Conservation (phyloP, 2,329 filamentous ascomycete genomes). For the Fusarium sp. region DNA sequence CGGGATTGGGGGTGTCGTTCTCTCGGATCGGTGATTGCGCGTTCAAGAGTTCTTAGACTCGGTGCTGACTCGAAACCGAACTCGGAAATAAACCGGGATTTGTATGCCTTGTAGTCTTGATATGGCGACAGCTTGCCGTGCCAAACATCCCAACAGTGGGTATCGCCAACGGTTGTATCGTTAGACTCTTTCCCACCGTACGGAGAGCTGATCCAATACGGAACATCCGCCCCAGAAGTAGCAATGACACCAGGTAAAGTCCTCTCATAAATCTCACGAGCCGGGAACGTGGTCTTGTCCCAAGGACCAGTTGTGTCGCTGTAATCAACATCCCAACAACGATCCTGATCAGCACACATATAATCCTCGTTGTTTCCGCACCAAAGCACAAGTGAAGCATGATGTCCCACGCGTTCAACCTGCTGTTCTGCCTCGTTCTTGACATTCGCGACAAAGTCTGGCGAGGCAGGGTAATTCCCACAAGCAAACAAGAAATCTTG, state of each 20-base stretch:
- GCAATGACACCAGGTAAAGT: background rate
- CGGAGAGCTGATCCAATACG: slow-evolving; percentile 4
- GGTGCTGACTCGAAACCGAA: slow-evolving; percentile 16
- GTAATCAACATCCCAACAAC: slow-evolving; percentile 12
- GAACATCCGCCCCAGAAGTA: background rate
- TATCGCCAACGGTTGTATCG: background rate
- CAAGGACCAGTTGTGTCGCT: slow-evolving; percentile 7
- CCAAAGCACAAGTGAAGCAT: slow-evolving; percentile 2
- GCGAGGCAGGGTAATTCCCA: slow-evolving; percentile 1
- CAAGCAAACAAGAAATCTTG: slow-evolving; percentile 18
- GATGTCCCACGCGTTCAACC: background rate
- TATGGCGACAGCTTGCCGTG: slow-evolving; percentile 5
- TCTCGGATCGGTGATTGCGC: background rate
- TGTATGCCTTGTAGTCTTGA: slow-evolving; percentile 11
- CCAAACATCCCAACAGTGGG: slow-evolving; percentile 19
- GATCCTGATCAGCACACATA: slow-evolving; percentile 11
- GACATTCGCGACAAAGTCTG: background rate
- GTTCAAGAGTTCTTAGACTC: fast-evolving
- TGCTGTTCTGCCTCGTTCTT: slow-evolving; percentile 8
- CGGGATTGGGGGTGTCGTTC: background rate
- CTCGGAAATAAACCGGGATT: background rate
- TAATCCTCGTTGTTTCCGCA: slow-evolving; percentile 19
- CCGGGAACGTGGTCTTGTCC: slow-evolving; percentile 16
- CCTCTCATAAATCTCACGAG: background rate
- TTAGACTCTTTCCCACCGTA: slow-evolving; percentile 7